Percentiles rank a stretch among this genome's conserved stretches.
Evolutionary conservation across 2,329 filamentous ascomycete genomes (phyloP).

Genomic region (Sclerotinia nivalis): DNA sequence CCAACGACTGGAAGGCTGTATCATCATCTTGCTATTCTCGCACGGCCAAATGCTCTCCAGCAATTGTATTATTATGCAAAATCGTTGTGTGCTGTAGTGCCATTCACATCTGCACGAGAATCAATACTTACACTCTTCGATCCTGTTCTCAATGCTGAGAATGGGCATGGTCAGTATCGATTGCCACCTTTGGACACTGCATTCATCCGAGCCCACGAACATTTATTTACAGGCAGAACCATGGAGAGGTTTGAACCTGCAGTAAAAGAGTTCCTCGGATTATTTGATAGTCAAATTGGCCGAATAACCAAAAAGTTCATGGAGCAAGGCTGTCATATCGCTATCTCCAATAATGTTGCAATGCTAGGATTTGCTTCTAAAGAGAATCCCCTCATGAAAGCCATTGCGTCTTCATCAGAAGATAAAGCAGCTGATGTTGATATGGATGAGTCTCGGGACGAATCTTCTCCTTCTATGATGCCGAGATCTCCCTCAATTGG

Average conservation of each 20-base stretch:
- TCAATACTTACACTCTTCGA: conserved; percentile 71
- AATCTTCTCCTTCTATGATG: too few relatives aligned
- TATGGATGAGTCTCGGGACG: conserved; percentile 22
- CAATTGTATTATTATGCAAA: conserved; percentile 74
- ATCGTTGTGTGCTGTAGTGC: conserved; percentile 59
- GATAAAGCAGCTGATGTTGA: conserved; percentile 24
- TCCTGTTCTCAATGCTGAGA: conserved; percentile 50
- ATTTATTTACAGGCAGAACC: conserved; percentile 58
- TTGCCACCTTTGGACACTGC: conserved; percentile 54
- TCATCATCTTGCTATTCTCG: conserved; percentile 82
- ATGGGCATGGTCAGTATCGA: conserved; percentile 43
- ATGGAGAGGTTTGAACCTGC: conserved; percentile 50
- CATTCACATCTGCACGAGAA: conserved; percentile 66
- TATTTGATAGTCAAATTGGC: conserved; percentile 59
- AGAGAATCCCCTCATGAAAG: conserved; percentile 37
- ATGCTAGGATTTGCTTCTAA: conserved; percentile 38
- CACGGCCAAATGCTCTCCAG: conserved; percentile 66
- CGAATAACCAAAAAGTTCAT: conserved; percentile 48
- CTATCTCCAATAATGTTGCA: conserved; percentile 47
- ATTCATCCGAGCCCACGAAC: conserved; percentile 64
- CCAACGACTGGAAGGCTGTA: conserved; percentile 78
- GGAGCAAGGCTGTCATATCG: conserved; percentile 57
- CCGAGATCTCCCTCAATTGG: too few relatives aligned
- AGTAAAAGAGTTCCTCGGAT: conserved; percentile 51
- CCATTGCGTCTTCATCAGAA: conserved; percentile 23